Evolutionary conservation across 768 basidiomycete genomes (phyloP).

Genomic region (Mycena chlorophos): DNA sequence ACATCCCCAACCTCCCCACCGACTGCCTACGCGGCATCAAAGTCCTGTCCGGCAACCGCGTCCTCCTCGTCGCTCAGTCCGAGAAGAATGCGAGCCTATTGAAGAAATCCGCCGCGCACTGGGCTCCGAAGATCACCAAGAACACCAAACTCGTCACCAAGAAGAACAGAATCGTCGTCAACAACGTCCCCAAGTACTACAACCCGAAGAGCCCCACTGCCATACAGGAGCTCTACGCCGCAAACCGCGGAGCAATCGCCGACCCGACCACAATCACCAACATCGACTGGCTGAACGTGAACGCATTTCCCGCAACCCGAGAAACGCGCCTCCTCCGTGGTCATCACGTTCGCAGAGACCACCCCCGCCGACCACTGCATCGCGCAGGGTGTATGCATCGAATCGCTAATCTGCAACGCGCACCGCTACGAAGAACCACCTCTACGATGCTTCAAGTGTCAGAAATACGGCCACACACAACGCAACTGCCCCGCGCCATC

Average conservation of each 20-base stretch:
- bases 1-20: not conserved
- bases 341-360: constrained; percentile 4
- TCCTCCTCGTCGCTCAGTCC: not conserved
- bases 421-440: not conserved
- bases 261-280: constrained; percentile 1
- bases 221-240: not conserved
- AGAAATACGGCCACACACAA: not conserved
- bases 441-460: constrained; percentile 1
- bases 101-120: not conserved
- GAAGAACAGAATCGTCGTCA: not conserved
- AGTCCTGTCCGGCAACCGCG: not conserved
- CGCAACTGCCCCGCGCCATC: not conserved
- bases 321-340: constrained; percentile 6
- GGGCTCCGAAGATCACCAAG: not conserved
- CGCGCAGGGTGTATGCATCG: not conserved
- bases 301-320: constrained; percentile 2
- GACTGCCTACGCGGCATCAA: not conserved
- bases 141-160: not conserved
- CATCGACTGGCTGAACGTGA: constrained; percentile 8
- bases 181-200: not conserved
- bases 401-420: not conserved
- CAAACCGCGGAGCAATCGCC: constrained; percentile 1
- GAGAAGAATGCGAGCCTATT: constrained; percentile 1
- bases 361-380: constrained; percentile 1
- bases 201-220: not conserved